A percentile compares a stretch with the other conserved stretches of the same genome.
These are phyloP conservation scores for Spinellus fusiger DNA, from an alignment of 192 early-diverging fungal genomes.

Conservation along the genomic window DNA sequence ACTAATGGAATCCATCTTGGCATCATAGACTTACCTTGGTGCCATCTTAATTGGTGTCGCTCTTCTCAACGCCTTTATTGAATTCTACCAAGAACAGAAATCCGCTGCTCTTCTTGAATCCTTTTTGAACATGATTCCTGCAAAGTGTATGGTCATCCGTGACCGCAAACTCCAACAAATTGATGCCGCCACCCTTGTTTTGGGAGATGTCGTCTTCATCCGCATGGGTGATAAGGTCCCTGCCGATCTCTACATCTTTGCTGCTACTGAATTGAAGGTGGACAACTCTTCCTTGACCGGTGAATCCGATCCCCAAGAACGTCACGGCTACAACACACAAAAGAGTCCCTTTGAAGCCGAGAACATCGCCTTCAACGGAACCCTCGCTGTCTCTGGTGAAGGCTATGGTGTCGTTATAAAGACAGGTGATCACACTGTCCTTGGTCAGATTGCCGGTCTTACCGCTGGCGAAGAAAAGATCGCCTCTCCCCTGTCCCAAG, in stretches of 20 bases:
- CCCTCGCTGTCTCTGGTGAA: conserved; percentile 79
- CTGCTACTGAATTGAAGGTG: conserved; percentile 84
- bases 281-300: conserved; percentile 97
- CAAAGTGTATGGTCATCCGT: conserved; percentile 75
- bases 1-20: not conserved
- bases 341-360: conserved; percentile 88
- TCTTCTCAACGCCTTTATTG: conserved; percentile 86
- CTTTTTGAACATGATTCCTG: conserved; percentile 87
- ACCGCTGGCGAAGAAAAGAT: conserved; percentile 74
- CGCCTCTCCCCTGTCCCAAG: conserved; percentile 65
- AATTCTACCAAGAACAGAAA: conserved; percentile 91
- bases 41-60: conserved; percentile 84
- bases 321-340: conserved; percentile 53
- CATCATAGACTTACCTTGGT: conserved; percentile 74
- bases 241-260: conserved; percentile 81
- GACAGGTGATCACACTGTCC: conserved; percentile 88
- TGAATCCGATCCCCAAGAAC: conserved; percentile 91
- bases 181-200: conserved; percentile 68
- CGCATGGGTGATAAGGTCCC: conserved; percentile 94
- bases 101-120: conserved; percentile 83
- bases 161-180: conserved; percentile 65
- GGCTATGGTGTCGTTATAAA: conserved; percentile 90
- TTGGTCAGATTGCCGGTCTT: conserved; percentile 91
- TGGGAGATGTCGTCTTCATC: conserved; percentile 85
- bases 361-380: conserved; percentile 88